These are phyloP conservation scores for Dictyostelium intermedium DNA, from an alignment of 78 protist genomes.

Conservation along the genomic window DNA sequence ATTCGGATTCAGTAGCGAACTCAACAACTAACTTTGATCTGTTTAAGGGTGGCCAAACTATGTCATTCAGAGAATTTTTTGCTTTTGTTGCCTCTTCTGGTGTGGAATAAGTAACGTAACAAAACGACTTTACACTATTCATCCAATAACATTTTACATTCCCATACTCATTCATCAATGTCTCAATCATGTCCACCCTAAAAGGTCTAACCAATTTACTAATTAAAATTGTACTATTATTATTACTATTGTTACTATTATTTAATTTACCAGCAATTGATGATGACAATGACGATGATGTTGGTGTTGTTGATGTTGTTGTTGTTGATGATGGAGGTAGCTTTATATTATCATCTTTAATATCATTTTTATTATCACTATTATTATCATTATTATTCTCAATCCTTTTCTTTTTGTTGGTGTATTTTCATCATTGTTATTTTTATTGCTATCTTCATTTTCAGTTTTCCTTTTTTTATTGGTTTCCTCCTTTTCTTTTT, in stretches of 20 bases:
- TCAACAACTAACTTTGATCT: constrained; percentile 1
- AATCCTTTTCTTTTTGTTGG: background rate
- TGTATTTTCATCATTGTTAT: background rate
- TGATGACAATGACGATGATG: background rate
- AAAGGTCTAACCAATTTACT: constrained; percentile 69
- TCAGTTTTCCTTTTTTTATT: background rate
- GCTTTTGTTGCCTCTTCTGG: constrained; percentile 26
- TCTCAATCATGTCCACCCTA: background rate
- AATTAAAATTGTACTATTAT: background rate
- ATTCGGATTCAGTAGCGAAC: constrained; percentile 5
- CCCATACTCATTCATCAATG: constrained; percentile 26
- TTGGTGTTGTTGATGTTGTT: constrained; percentile 5
- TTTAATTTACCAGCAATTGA: background rate
- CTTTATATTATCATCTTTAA: background rate
- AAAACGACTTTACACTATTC: constrained; percentile 25
- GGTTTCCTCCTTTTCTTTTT: background rate
- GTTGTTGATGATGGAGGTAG: background rate
- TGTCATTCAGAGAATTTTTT: background rate
- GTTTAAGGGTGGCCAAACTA: constrained; percentile 64
- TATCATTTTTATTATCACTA: background rate
- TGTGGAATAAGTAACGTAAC: constrained; percentile 38
- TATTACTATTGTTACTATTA: background rate
- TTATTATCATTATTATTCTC: background rate
- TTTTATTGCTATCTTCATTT: background rate
- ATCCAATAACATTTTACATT: constrained; percentile 14